Conservation (phyloP, 2,329 filamentous ascomycete species). For the Rosellinia necatrix region DNA sequence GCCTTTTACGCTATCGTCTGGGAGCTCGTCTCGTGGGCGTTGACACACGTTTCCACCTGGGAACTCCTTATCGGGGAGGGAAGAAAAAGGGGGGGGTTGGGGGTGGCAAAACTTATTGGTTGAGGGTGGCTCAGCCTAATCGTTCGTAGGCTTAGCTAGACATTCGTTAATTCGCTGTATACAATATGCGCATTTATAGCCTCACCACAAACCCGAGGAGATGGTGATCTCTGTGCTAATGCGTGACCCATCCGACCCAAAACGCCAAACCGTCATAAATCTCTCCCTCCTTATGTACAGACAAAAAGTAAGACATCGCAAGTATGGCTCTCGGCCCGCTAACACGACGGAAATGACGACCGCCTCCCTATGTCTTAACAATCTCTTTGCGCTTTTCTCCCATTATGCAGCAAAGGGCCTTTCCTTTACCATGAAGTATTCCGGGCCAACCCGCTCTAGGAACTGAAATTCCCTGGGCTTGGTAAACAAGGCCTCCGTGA, state of each 20-base stretch:
- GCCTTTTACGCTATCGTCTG: conserved; percentile 57
- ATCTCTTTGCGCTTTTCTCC: neutral
- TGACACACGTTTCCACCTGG: conserved; percentile 32
- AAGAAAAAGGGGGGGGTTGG: conserved; percentile 1
- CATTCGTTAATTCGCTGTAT: conserved; percentile 33
- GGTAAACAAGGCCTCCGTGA: conserved; percentile 46
- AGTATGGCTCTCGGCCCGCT: conserved; percentile 15
- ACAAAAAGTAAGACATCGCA: conserved; percentile 2
- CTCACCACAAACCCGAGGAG: conserved; percentile 14
- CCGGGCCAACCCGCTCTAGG: conserved; percentile 32
- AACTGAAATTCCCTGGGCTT: conserved; percentile 45
- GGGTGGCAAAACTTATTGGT: conserved; percentile 11
- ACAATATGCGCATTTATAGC: conserved; percentile 29
- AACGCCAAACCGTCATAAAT: conserved; percentile 8
- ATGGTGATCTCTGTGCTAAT: conserved; percentile 6
- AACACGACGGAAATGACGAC: neutral
- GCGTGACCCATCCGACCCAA: conserved; percentile 3
- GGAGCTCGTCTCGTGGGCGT: conserved; percentile 44
- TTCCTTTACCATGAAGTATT: conserved; percentile 34
- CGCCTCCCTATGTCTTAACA: neutral
- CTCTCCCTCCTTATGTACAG: neutral
- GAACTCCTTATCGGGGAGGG: conserved; percentile 15
- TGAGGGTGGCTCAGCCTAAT: conserved; percentile 16
- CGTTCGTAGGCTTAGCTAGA: conserved; percentile 25
- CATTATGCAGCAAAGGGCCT: conserved; percentile 15